Conservation (phyloP, 2,329 filamentous ascomycete species). For the Tothia fuscella region DNA sequence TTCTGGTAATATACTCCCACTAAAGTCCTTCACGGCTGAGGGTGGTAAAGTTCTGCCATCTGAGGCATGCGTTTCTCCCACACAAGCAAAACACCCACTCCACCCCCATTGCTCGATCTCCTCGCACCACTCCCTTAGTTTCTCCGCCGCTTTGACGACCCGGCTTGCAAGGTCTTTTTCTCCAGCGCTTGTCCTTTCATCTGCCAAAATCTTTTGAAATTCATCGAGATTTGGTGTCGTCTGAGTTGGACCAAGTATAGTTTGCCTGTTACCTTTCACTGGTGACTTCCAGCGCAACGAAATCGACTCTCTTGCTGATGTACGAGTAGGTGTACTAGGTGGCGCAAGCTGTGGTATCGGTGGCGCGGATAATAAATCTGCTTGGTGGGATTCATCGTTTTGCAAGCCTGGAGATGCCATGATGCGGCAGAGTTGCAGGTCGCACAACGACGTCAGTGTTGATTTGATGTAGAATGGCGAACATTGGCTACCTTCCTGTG, state of each 20-base stretch:
- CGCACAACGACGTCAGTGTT: no score
- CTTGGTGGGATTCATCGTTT: no score
- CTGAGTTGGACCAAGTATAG: background rate
- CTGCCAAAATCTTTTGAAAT: conserved; percentile 37
- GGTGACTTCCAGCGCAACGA: conserved; percentile 5
- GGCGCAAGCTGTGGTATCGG: conserved; percentile 6
- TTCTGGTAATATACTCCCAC: conserved; percentile 56
- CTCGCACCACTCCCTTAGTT: conserved; percentile 61
- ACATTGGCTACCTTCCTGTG: no score
- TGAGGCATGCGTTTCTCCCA: conserved; percentile 13
- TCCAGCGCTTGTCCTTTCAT: conserved; percentile 48
- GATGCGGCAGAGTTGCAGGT: no score
- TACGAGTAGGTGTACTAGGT: background rate
- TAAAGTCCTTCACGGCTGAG: conserved; percentile 36
- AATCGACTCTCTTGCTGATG: conserved; percentile 1
- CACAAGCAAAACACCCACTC: conserved; percentile 36
- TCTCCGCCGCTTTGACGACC: conserved; percentile 57
- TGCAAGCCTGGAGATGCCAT: no score
- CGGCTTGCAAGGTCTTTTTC: conserved; percentile 62
- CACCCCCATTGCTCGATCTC: conserved; percentile 55
- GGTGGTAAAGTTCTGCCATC: conserved; percentile 16
- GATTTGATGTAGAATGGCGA: no score
- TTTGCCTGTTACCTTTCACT: background rate
- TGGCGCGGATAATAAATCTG: no score
- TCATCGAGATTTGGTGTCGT: conserved; percentile 17